Evolutionary conservation across 2,329 filamentous ascomycete species (phyloP), one percentile per base, ranked within the genome.

Genomic region (Aspergillus floridensis): DNA sequence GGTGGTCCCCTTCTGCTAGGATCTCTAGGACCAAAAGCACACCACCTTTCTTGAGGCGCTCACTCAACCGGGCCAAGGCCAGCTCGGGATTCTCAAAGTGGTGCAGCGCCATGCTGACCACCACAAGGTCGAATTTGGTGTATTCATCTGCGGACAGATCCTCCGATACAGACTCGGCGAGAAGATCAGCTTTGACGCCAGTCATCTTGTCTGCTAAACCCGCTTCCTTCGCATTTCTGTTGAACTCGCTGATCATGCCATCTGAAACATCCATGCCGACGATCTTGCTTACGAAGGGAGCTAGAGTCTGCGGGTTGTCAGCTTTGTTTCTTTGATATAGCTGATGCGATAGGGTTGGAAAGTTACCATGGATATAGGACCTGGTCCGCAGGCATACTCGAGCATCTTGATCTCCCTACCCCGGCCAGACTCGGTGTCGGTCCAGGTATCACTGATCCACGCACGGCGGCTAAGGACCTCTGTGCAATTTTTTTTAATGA

Each of bases 381-480:
- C 88, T 5, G 88, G 87, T 8, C 90, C 90, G 69, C 89, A 92
- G 16, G 90, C 90, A 73, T 92, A 93, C 71, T 93, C 90, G 2
- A 92, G 78, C 21, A 91, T 74, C 49, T 82, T 81, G 47, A 86
- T 59, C 32, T 67, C 65, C 26, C 70, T 67, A 19, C 64, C 68
- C 22, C 68, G 68, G n/a, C 65, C 68, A 10, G 65, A 58, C 44
- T 67, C 64, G 4, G 70, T 74, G 56, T 75, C 71, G 12, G 59
- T 66, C 74, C 85, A 87, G 56, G 83, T 79, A 24, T 85, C 81
- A 47, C 85, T 86, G 59, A 91, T 83, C 78, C 89, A 90, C 55
- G 82, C 78, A 5, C 83, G 78, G 32, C 81, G 80, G 4, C 73
- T 73, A 61, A 80, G 78, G 14, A 90, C 79, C 64, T 84, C 79